Base-by-base conservation (phyloP, 1,284 basidiomycete genomes). In the Tilletia caries region DNA sequence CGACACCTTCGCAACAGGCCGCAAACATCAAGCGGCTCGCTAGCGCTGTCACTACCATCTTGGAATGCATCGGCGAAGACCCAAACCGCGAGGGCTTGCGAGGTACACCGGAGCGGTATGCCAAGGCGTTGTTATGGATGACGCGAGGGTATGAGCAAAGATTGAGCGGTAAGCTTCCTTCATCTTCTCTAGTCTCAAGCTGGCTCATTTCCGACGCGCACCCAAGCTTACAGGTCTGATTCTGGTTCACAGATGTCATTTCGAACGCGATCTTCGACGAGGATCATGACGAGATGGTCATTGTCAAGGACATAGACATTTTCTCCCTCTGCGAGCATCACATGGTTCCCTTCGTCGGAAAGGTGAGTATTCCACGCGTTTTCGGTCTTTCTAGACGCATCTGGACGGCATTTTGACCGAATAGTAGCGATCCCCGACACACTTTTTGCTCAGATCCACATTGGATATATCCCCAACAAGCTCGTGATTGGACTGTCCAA, bases 201-300 rank as follows among this genome's bases (percentile, higher is more conserved):
- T n/a, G 50, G 37, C 27, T 34, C n/a, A 25, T 46, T 2, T 29
- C 44, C 60, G 10, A 20, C 6, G 13, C 27, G 32, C 62, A 50
- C 18, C 46, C 25, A 65, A 46, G 29, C 23, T 34, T 52, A 25
- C n/a, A n/a, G n/a, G n/a, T n/a, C n/a, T n/a, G n/a, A n/a, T n/a
- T n/a, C n/a, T n/a, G n/a, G n/a, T n/a, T 37, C n/a, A 29, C 20
- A 92, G 95, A 98, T 83, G 95, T 98, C 75, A 97, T 98, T 76
- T 96, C 97, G 84, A 93, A 97, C 86, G 96, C 96, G 66, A 90
- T 99, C 50, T 99, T 99, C 83, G 92, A 94, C 67, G 96, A 99
- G 85, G 93, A 99, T 84, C 96, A 99, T 86, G 96, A 98, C 81
- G 96, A 99, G 85, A 96, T 99, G 94, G 95, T 99, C 67, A 90